Evolutionary conservation across 495 filamentous ascomycete species (phyloP).

Genomic region (Penicillium subrubescens): DNA sequence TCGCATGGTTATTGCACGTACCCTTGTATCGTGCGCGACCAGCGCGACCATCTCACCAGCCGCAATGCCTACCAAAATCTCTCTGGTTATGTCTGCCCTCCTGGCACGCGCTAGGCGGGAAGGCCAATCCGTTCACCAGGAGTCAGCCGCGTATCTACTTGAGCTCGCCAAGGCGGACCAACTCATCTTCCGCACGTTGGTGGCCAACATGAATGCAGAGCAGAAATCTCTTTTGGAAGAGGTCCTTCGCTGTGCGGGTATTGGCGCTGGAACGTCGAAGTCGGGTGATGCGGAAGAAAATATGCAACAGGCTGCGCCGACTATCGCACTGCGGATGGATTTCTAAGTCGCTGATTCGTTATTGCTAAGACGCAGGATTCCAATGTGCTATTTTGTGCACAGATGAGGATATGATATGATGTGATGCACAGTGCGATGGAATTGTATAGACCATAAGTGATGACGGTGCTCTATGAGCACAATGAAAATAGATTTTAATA

Average conservation of each 20-base stretch:
- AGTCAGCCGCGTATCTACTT: slow-evolving; percentile 74
- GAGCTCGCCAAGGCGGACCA: slow-evolving; percentile 81
- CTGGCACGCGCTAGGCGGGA: slow-evolving; percentile 65
- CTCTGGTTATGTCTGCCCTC: slow-evolving; percentile 77
- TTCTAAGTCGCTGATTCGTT: slow-evolving; percentile 52
- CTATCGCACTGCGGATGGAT: slow-evolving; percentile 92
- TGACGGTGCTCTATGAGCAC: not conserved
- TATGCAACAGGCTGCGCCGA: slow-evolving; percentile 64
- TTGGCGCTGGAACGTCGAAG: slow-evolving; percentile 33
- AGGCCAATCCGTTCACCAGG: slow-evolving; percentile 54
- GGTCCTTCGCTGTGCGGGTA: slow-evolving; percentile 65
- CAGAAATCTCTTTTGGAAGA: slow-evolving; percentile 82
- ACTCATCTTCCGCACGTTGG: slow-evolving; percentile 70
- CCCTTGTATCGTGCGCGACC: slow-evolving; percentile 68
- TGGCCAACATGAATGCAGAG: slow-evolving; percentile 67
- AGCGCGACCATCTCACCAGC: slow-evolving; percentile 47
- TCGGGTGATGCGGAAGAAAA: slow-evolving; percentile 31
- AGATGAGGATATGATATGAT: slow-evolving; percentile 12
- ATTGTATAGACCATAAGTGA: slow-evolving; percentile 9
- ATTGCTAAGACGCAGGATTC: not conserved
- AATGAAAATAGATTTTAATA: not conserved
- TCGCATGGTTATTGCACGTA: slow-evolving; percentile 67
- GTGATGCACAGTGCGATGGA: slow-evolving; percentile 11
- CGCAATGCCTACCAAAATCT: slow-evolving; percentile 63
- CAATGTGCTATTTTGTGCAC: not conserved